These are phyloP conservation scores for Chlorella sp. DNA, from an alignment of 139 green algal genomes.

Conservation along the genomic window DNA sequence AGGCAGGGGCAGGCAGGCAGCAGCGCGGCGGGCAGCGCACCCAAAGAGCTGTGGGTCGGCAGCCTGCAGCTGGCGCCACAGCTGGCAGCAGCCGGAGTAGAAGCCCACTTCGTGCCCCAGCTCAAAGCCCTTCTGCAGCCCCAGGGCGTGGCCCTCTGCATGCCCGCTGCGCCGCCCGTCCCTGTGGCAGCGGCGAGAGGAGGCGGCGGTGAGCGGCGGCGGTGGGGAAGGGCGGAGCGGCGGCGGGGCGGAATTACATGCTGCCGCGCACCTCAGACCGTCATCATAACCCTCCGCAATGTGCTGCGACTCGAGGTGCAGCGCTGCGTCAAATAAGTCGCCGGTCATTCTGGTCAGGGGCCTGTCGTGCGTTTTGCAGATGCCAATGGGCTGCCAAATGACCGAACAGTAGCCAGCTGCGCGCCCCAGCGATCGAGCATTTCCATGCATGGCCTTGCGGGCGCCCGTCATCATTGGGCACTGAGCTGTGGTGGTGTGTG, in stretches of 20 bases:
- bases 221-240: background rate
- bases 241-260: background rate
- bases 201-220: background rate
- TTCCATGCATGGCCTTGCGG: too few relatives aligned
- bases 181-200: conserved; percentile 30
- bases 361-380: too few relatives aligned
- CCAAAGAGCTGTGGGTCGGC: background rate
- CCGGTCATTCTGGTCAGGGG: background rate
- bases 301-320: conserved; percentile 58
- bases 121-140: conserved; percentile 82
- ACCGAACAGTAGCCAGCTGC: too few relatives aligned
- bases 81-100: conserved; percentile 66
- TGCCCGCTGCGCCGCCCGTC: conserved; percentile 56
- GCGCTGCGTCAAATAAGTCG: conserved; percentile 57
- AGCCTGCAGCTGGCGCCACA: conserved; percentile 52
- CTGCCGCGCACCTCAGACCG: conserved; percentile 41
- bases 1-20: background rate
- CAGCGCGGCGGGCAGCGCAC: background rate
- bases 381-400: too few relatives aligned
- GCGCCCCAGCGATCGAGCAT: too few relatives aligned
- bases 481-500: too few relatives aligned
- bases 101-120: conserved; percentile 82
- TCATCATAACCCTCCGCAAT: conserved; percentile 53
- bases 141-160: conserved; percentile 70
- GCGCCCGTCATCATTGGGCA: too few relatives aligned